Evolutionary conservation across 495 filamentous ascomycete genomes (phyloP).

Genomic region (Penicillium lagena): DNA sequence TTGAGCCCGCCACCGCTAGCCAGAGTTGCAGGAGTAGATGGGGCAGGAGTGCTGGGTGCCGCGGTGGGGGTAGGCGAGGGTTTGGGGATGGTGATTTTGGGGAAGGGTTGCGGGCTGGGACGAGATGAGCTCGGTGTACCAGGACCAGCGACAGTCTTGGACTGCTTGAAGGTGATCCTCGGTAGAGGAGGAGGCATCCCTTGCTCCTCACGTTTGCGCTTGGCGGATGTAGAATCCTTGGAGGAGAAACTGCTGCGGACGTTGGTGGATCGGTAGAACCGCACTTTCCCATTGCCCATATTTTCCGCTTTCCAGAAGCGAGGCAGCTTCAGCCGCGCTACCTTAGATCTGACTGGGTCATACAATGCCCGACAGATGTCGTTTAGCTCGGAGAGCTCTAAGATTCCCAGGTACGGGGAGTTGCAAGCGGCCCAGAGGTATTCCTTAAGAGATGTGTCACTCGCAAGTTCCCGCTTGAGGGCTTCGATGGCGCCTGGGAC

Average conservation of each 20-base stretch:
- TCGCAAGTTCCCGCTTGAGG: constrained; percentile 63
- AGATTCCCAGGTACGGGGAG: constrained; percentile 55
- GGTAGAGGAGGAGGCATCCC: constrained; percentile 32
- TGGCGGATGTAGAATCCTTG: constrained; percentile 23
- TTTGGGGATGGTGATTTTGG: constrained; percentile 36
- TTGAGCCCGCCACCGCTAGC: constrained; percentile 34
- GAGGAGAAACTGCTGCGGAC: constrained; percentile 26
- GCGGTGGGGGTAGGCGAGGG: constrained; percentile 16
- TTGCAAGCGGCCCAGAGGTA: constrained; percentile 75
- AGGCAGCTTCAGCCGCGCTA: constrained; percentile 61
- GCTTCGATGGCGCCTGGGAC: constrained; percentile 69
- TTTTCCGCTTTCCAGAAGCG: constrained; percentile 64
- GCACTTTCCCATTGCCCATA: constrained; percentile 43
- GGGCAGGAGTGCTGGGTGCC: constrained; percentile 11
- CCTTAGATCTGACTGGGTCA: constrained; percentile 53
- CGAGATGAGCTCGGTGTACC: constrained; percentile 15
- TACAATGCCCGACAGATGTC: constrained; percentile 74
- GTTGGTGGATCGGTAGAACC: constrained; percentile 29
- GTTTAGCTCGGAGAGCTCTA: constrained; percentile 70
- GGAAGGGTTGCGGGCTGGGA: constrained; percentile 3
- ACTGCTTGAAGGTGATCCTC: constrained; percentile 41
- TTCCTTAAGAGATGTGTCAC: constrained; percentile 54
- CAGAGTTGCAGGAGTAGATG: constrained; percentile 24
- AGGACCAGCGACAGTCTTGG: constrained; percentile 18
- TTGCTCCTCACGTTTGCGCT: constrained; percentile 40